A percentile compares a stretch with the other conserved stretches of the same genome.
Conservation (phyloP, 805 yeast species). For the Candida multigemmis region DNA sequence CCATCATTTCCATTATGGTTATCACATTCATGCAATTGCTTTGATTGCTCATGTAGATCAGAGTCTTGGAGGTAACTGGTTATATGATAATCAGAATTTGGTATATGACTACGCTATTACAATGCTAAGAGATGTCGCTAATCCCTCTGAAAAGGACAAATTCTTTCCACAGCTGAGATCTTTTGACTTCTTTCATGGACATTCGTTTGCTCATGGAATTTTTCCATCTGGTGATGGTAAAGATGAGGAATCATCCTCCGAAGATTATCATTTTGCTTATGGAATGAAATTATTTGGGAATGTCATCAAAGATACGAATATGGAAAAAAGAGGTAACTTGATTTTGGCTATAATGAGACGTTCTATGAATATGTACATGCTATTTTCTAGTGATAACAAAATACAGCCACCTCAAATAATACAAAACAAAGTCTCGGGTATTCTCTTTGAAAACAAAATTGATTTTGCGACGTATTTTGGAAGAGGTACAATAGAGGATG, state of each 20-base stretch:
- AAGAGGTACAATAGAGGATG: conserved; percentile 42
- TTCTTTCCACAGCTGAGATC: conserved; percentile 60
- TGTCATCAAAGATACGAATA: conserved; percentile 40
- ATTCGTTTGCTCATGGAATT: conserved; percentile 72
- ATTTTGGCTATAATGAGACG: conserved; percentile 52
- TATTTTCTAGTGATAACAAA: conserved; percentile 42
- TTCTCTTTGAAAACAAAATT: conserved; percentile 61
- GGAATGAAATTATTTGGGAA: conserved; percentile 61
- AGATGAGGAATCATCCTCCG: conserved; percentile 67
- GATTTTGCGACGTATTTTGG: conserved; percentile 75
- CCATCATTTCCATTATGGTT: conserved; percentile 30
- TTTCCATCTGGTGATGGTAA: conserved; percentile 67
- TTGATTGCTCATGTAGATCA: conserved; percentile 48
- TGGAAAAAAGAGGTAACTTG: conserved; percentile 48
- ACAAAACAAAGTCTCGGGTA: conserved; percentile 63
- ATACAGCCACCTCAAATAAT: conserved; percentile 49
- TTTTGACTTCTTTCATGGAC: conserved; percentile 72
- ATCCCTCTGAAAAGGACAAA: conserved; percentile 43
- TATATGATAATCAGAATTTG: conserved; percentile 13
- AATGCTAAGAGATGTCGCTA: conserved; percentile 60
- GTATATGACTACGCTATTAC: conserved; percentile 45
- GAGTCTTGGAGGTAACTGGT: conserved; percentile 17
- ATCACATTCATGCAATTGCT: conserved; percentile 66
- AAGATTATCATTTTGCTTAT: conserved; percentile 64
- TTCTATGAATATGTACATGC: conserved; percentile 48